Conservation (phyloP, 139 green algal species). For the Tetratostichococcus sp. region DNA sequence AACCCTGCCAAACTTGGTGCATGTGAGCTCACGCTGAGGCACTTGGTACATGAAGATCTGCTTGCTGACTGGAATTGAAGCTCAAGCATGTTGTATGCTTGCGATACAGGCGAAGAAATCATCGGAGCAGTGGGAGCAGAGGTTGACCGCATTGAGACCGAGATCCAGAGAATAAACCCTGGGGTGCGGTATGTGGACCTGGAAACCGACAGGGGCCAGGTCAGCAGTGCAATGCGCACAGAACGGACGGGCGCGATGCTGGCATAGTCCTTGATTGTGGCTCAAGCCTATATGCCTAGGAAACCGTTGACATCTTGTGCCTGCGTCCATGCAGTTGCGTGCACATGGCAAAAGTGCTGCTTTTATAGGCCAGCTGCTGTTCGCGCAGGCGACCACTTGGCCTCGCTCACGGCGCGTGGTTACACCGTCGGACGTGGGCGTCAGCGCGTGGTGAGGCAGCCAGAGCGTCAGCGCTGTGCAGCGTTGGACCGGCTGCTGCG, state of each 20-base stretch:
- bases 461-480: no score
- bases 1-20: no score
- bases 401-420: not conserved
- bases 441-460: not conserved
- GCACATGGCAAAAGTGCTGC: no score
- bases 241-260: no score
- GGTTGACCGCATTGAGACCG: slow-evolving; percentile 83
- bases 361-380: no score
- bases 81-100: no score
- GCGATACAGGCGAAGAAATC: slow-evolving; percentile 45
- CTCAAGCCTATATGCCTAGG: no score
- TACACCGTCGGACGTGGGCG: not conserved
- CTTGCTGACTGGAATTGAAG: not conserved
- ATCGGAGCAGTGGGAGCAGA: slow-evolving; percentile 80
- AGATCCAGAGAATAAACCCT: slow-evolving; percentile 65
- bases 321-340: not conserved
- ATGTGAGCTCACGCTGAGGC: no score
- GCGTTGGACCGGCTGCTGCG: no score
- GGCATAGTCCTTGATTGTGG: no score
- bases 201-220: slow-evolving; percentile 58
- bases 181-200: slow-evolving; percentile 75
- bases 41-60: no score
- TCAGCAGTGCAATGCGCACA: not conserved
- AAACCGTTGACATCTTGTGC: not conserved
- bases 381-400: not conserved